phyloP scores from a whole-genome alignment of 805 yeast genomes.

The Grigorovia yakushimaensis region DNA sequence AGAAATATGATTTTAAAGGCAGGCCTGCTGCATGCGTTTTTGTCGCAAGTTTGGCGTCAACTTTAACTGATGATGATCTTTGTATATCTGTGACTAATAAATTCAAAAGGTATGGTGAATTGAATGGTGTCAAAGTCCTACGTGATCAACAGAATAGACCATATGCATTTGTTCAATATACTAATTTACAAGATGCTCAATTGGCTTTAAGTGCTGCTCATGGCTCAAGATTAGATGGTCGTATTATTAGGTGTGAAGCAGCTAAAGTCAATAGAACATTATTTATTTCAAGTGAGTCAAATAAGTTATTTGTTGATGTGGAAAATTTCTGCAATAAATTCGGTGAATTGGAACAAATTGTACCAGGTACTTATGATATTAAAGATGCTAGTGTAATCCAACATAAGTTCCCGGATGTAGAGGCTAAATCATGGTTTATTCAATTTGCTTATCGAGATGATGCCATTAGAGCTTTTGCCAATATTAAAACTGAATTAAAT shows the following conservation, averaged over 20 bases:
- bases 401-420: slow-evolving; percentile 1
- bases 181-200: slow-evolving; percentile 58
- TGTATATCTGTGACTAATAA: slow-evolving; percentile 58
- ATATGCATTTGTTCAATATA: slow-evolving; percentile 86
- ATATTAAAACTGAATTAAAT: slow-evolving; percentile 42
- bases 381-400: slow-evolving; percentile 10
- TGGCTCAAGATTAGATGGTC: slow-evolving; percentile 57
- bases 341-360: slow-evolving; percentile 71
- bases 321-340: slow-evolving; percentile 35
- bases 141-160: slow-evolving; percentile 78
- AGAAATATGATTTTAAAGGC: slow-evolving; percentile 31
- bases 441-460: slow-evolving; percentile 77
- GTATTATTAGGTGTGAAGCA: slow-evolving; percentile 76
- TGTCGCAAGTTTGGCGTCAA: slow-evolving; percentile 71
- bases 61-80: slow-evolving; percentile 56
- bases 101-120: slow-evolving; percentile 61
- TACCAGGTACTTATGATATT: slow-evolving; percentile 23
- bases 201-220: slow-evolving; percentile 62
- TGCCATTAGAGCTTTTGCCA: slow-evolving; percentile 77
- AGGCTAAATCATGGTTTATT: slow-evolving; percentile 51
- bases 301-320: slow-evolving; percentile 28
- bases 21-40: slow-evolving; percentile 82
- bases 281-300: slow-evolving; percentile 36
- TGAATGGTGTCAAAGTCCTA: slow-evolving; percentile 68
- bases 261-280: slow-evolving; percentile 88